phyloP scores from a whole-genome alignment of 352 stramenopile species.

The Phytophthora tentaculata region DNA sequence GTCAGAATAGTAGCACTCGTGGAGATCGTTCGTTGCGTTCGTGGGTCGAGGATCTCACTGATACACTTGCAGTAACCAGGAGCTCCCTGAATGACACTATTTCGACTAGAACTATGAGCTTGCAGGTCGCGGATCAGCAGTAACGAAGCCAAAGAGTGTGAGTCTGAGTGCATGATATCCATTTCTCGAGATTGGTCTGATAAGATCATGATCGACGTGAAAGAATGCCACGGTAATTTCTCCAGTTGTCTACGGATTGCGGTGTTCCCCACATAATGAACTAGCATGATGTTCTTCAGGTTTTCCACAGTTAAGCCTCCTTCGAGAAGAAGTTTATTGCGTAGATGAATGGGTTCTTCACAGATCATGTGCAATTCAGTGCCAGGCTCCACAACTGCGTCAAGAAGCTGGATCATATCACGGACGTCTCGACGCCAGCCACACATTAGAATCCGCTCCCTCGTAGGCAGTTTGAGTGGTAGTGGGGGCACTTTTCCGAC shows the following conservation, averaged over 20 bases:
- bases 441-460: constrained; percentile 83
- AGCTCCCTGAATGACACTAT: constrained; percentile 10
- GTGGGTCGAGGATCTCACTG: constrained; percentile 85
- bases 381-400: constrained; percentile 60
- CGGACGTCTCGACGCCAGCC: constrained; percentile 89
- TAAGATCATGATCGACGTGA: constrained; percentile 88
- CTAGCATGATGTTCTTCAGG: constrained; percentile 40
- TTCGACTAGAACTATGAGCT: constrained; percentile 13
- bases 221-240: constrained; percentile 57
- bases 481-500: constrained; percentile 39
- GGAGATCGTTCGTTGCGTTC: constrained; percentile 86
- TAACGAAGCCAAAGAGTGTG: constrained; percentile 81
- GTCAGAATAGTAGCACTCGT: constrained; percentile 70
- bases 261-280: constrained; percentile 81
- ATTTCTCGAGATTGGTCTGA: constrained; percentile 68
- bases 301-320: constrained; percentile 64
- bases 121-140: constrained; percentile 87
- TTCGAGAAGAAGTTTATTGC: constrained; percentile 64
- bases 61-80: constrained; percentile 72
- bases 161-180: constrained; percentile 88
- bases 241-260: constrained; percentile 78
- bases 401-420: constrained; percentile 86
- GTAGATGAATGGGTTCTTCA: constrained; percentile 68
- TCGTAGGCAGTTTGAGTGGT: constrained; percentile 18
- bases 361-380: constrained; percentile 87